Conservation (phyloP, 257 asterid species). For the Perilla frutescens region DNA sequence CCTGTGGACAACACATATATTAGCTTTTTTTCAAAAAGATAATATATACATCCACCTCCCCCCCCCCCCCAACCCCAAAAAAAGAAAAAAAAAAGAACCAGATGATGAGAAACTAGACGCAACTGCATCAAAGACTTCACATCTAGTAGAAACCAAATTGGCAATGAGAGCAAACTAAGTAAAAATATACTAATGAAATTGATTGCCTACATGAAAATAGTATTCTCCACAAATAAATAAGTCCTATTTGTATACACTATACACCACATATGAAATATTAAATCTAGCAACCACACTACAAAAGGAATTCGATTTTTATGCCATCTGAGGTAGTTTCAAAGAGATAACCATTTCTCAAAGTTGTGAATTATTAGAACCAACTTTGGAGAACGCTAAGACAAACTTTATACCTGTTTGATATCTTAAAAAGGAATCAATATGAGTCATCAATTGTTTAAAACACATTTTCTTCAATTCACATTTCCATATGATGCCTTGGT, state of each 20-base stretch:
- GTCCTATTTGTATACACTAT: not conserved
- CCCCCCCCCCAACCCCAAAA: not conserved
- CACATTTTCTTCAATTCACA: not conserved
- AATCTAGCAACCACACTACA: constrained; percentile 9
- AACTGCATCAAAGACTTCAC: constrained; percentile 15
- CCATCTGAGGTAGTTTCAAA: not conserved
- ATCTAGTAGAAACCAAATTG: not conserved
- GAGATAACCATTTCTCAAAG: not conserved
- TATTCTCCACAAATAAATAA: not conserved
- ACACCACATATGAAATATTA: not conserved
- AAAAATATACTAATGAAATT: not conserved
- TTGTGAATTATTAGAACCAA: not conserved
- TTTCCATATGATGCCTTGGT: constrained; percentile 9
- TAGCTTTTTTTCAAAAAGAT: constrained; percentile 28
- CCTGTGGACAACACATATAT: constrained; percentile 54
- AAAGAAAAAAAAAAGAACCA: not conserved
- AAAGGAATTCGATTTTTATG: not conserved
- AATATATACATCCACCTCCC: not conserved
- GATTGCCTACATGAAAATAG: not conserved
- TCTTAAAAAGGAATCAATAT: not conserved
- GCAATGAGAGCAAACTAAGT: constrained; percentile 3
- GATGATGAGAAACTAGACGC: constrained; percentile 16
- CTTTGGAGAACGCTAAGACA: not conserved
- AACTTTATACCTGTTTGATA: not conserved
- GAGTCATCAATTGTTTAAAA: not conserved